A percentile compares a stretch with the other conserved stretches of the same genome.
Evolutionary conservation across 2,329 filamentous ascomycete species (phyloP).

Genomic region (Cercospora nicotianae): DNA sequence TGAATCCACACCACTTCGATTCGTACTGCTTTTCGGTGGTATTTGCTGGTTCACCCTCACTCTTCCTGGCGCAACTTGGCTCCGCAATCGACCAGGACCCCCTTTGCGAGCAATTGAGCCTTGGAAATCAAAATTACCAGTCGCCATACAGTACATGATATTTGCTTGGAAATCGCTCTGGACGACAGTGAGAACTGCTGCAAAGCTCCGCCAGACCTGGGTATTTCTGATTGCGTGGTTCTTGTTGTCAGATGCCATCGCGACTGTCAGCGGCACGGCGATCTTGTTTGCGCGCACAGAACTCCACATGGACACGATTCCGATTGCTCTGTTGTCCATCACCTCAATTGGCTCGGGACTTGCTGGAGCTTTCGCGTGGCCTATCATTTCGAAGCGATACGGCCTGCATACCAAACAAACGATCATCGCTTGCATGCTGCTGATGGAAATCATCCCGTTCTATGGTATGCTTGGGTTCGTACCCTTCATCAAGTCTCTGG

Average conservation of each 20-base stretch:
- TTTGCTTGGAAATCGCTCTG: constrained; percentile 83
- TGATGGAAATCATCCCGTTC: constrained; percentile 86
- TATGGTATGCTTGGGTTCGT: constrained; percentile 85
- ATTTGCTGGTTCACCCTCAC: constrained; percentile 88
- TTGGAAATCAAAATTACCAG: constrained; percentile 22
- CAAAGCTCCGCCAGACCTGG: constrained; percentile 67
- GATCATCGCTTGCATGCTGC: constrained; percentile 76
- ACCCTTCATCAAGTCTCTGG: constrained; percentile 69
- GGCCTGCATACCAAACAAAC: constrained; percentile 74
- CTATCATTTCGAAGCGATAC: constrained; percentile 67
- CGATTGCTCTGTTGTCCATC: constrained; percentile 83
- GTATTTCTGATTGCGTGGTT: constrained; percentile 86
- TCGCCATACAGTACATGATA: constrained; percentile 62
- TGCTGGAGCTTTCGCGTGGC: constrained; percentile 83
- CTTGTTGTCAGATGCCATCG: constrained; percentile 85
- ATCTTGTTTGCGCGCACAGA: constrained; percentile 91
- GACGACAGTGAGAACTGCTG: constrained; percentile 70
- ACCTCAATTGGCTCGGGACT: constrained; percentile 85
- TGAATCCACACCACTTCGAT: constrained; percentile 70
- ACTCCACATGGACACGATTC: constrained; percentile 81
- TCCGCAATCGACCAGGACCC: constrained; percentile 66
- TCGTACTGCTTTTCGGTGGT: constrained; percentile 80
- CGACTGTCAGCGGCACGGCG: constrained; percentile 89
- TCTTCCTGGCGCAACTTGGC: constrained; percentile 78
- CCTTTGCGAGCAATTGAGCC: constrained; percentile 57